These are phyloP conservation scores for Penicillium crystallinum DNA, from an alignment of 495 filamentous ascomycete species.

Conservation along the genomic window DNA sequence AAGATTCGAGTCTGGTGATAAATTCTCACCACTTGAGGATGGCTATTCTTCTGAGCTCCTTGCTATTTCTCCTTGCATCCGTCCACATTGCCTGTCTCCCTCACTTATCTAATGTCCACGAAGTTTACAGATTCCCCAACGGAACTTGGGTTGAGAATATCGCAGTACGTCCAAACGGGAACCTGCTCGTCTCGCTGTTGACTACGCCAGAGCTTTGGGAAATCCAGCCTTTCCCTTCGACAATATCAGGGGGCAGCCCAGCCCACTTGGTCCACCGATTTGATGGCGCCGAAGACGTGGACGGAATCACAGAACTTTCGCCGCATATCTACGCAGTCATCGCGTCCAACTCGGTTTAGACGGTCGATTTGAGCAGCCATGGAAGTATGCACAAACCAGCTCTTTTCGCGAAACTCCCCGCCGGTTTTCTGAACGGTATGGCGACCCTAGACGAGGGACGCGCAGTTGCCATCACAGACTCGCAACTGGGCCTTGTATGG, in stretches of 20 bases:
- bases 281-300: slow-evolving; percentile 13
- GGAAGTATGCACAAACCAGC: not conserved
- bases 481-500: slow-evolving; percentile 34
- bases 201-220: slow-evolving; percentile 20
- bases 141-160: slow-evolving; percentile 42
- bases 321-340: slow-evolving; percentile 26
- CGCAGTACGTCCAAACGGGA: slow-evolving; percentile 41
- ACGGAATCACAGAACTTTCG: slow-evolving; percentile 27
- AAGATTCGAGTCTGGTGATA: not conserved
- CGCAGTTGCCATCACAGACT: slow-evolving; percentile 28
- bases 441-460: not conserved
- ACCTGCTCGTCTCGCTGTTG: slow-evolving; percentile 39
- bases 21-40: not conserved
- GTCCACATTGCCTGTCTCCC: not conserved
- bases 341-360: slow-evolving; percentile 34
- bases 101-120: not conserved
- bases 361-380: slow-evolving; percentile 11
- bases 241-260: slow-evolving; percentile 6
- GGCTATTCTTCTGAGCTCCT: not conserved
- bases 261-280: slow-evolving; percentile 1
- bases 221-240: slow-evolving; percentile 27
- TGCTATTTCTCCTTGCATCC: not conserved
- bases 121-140: slow-evolving; percentile 23
- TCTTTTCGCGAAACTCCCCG: not conserved
- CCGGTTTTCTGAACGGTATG: not conserved